Evolutionary conservation across 2,329 filamentous ascomycete genomes (phyloP).

Genomic region (Madurella mycetomatis): DNA sequence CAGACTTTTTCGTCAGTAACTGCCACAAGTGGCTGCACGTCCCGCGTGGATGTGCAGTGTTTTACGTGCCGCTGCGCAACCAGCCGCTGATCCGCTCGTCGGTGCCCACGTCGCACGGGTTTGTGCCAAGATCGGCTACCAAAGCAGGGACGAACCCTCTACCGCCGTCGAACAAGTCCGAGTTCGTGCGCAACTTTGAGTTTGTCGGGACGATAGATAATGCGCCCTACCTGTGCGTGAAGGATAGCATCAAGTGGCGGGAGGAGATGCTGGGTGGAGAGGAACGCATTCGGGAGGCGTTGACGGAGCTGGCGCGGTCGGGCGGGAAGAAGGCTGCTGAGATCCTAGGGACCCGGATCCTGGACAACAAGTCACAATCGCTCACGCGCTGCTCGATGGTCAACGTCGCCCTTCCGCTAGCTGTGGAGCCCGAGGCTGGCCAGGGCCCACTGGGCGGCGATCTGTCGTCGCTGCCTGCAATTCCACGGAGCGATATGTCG

Average conservation of each 20-base stretch:
- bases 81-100: slow-evolving; percentile 71
- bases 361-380: slow-evolving; percentile 62
- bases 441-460: slow-evolving; percentile 25
- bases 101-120: slow-evolving; percentile 77
- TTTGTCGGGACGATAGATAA: slow-evolving; percentile 74
- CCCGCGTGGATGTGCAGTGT: slow-evolving; percentile 73
- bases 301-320: slow-evolving; percentile 55
- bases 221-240: slow-evolving; percentile 66
- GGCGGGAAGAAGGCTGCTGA: slow-evolving; percentile 59
- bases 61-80: slow-evolving; percentile 73
- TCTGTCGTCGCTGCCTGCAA: slow-evolving; percentile 24
- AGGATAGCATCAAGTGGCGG: slow-evolving; percentile 68
- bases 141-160: slow-evolving; percentile 35
- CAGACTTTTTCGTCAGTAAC: slow-evolving; percentile 85
- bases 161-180: slow-evolving; percentile 44
- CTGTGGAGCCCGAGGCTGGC: slow-evolving; percentile 7
- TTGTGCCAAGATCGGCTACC: slow-evolving; percentile 39
- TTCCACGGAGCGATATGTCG: slow-evolving; percentile 31
- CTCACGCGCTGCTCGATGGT: slow-evolving; percentile 64
- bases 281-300: slow-evolving; percentile 60
- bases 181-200: slow-evolving; percentile 68
- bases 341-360: slow-evolving; percentile 62
- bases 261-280: slow-evolving; percentile 68
- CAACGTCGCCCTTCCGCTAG: slow-evolving; percentile 69
- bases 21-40: slow-evolving; percentile 87